Conservation (phyloP, 23 red algal species). For the Gracilaria caudata region DNA sequence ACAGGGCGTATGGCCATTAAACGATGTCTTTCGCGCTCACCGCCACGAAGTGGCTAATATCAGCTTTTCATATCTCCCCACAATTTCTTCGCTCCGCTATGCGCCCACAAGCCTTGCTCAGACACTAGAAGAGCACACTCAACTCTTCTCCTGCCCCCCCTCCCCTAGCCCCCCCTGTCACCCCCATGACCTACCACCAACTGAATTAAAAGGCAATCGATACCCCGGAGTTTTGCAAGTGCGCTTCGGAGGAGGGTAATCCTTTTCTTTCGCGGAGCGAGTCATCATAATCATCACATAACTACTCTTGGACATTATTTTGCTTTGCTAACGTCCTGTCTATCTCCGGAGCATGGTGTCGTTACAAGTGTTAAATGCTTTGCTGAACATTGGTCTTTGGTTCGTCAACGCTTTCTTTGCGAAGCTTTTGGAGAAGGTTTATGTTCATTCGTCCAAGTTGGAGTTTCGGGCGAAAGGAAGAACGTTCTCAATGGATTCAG, state of each 20-base stretch:
- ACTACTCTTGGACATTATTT: not conserved
- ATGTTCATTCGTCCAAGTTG: not conserved
- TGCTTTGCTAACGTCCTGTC: not conserved
- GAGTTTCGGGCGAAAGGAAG: not conserved
- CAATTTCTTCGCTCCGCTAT: not conserved
- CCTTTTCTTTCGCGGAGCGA: no score
- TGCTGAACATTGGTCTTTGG: slow-evolving; percentile 8
- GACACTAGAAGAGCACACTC: no score
- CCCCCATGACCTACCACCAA: no score
- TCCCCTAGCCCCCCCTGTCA: no score
- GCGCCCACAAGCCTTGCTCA: no score
- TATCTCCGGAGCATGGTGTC: slow-evolving; percentile 1
- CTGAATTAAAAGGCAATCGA: no score
- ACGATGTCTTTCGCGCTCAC: not conserved
- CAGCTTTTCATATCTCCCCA: not conserved
- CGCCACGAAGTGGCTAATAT: not conserved
- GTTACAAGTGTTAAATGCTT: not conserved
- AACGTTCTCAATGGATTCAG: slow-evolving; percentile 3
- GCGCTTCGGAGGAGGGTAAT: no score
- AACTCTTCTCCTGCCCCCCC: no score
- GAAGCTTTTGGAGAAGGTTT: not conserved
- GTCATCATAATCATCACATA: no score
- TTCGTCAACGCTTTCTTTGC: slow-evolving; percentile 14
- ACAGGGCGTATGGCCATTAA: not conserved
- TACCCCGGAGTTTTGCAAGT: no score